Conservation (phyloP, 2,329 filamentous ascomycete species). For the Fusarium mundagurra region DNA sequence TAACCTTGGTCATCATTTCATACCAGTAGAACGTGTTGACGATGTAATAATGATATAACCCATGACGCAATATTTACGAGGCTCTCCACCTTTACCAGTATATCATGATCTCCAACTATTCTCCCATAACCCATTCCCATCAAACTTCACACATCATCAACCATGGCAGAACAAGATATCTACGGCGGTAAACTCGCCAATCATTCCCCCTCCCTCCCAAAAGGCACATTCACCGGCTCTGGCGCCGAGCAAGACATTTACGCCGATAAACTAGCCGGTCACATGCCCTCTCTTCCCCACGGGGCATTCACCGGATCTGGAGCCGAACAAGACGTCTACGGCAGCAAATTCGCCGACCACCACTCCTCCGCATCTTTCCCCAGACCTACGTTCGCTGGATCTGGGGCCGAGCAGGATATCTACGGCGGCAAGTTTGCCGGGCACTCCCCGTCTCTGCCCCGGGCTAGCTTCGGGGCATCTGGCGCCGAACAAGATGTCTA, state of each 20-base stretch:
- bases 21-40: neutral
- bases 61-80: constrained; percentile 27
- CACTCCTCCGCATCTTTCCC: neutral
- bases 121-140: neutral
- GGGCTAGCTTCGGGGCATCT: neutral
- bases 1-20: neutral
- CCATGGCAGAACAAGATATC: constrained; percentile 14
- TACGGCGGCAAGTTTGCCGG: neutral
- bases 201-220: neutral
- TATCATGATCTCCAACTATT: constrained; percentile 6
- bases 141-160: neutral
- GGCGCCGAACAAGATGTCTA: constrained; percentile 12
- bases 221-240: neutral
- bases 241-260: constrained; percentile 11
- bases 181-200: neutral
- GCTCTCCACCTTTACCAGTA: neutral
- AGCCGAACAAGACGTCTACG: constrained; percentile 8
- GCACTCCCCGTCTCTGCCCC: neutral
- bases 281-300: neutral
- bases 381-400: neutral
- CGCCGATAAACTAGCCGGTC: neutral
- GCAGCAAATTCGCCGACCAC: neutral
- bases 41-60: constrained; percentile 28
- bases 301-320: neutral
- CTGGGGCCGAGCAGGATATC: constrained; percentile 5